A percentile compares a stretch with the other conserved stretches of the same genome.
phyloP scores from a whole-genome alignment of 1,284 basidiomycete genomes.

The Takashimella tepidaria region DNA sequence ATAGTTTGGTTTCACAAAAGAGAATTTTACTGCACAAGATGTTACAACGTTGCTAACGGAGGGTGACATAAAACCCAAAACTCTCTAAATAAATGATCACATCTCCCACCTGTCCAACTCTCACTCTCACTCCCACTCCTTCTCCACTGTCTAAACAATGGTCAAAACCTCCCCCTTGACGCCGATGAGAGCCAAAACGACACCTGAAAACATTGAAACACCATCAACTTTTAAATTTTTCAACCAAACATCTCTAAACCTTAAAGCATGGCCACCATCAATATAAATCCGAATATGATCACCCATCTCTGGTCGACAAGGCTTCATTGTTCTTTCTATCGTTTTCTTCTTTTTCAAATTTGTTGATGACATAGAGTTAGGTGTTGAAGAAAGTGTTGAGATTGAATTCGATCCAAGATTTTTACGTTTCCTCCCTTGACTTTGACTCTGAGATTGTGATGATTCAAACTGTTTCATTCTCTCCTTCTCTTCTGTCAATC shows the following conservation, averaged over 20 bases:
- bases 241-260: conserved; percentile 35
- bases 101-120: not conserved
- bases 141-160: conserved; percentile 17
- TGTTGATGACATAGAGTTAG: not conserved
- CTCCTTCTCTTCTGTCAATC: not conserved
- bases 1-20: no score
- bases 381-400: not conserved
- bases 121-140: not conserved
- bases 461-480: not conserved
- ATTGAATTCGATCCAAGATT: no score
- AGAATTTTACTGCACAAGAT: no score
- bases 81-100: no score
- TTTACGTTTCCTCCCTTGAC: not conserved
- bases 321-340: not conserved
- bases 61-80: no score
- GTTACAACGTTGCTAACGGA: no score
- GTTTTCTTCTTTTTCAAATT: no score
- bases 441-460: not conserved
- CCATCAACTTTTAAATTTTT: conserved; percentile 12
- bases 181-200: conserved; percentile 29
- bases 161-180: conserved; percentile 33
- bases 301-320: conserved; percentile 26
- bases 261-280: conserved; percentile 26
- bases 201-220: conserved; percentile 20
- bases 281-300: conserved; percentile 41